Percentiles rank a stretch among this genome's conserved stretches.
Conservation (phyloP, 148 eudicot genomes). For the Chenopodium album region DNA sequence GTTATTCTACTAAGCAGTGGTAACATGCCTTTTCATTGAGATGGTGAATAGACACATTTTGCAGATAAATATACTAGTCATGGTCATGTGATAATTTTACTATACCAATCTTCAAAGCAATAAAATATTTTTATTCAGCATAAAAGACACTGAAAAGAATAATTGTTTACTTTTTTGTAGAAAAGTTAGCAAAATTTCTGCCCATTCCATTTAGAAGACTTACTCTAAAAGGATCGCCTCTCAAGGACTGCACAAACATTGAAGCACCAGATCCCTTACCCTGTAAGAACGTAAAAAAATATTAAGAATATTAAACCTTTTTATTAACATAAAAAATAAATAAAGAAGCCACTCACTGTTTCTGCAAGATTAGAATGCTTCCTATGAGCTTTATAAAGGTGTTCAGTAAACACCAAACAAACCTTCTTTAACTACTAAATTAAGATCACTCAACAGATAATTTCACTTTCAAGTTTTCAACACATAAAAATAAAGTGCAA, state of each 20-base stretch:
- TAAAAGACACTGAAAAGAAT: neutral
- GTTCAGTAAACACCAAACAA: neutral
- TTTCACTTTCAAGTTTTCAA: too few relatives aligned
- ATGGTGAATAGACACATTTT: neutral
- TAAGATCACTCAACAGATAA: too few relatives aligned
- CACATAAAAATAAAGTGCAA: too few relatives aligned
- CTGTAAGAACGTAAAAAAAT: constrained; percentile 36
- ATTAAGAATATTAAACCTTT: neutral
- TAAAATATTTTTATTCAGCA: neutral
- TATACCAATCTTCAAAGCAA: neutral
- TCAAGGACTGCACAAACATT: constrained; percentile 89
- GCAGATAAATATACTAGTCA: neutral
- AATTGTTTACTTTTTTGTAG: neutral
- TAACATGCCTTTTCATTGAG: neutral
- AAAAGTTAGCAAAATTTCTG: neutral
- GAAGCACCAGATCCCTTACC: constrained; percentile 68
- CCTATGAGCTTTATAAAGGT: neutral
- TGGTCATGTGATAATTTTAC: neutral
- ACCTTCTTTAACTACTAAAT: too few relatives aligned
- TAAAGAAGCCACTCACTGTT: neutral
- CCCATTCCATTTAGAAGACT: constrained; percentile 18
- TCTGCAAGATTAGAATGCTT: neutral
- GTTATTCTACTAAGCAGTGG: neutral
- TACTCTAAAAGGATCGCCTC: constrained; percentile 92
- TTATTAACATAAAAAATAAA: neutral